Conservation (phyloP, 345 rosid species). For the Eucalyptus melliodora region DNA sequence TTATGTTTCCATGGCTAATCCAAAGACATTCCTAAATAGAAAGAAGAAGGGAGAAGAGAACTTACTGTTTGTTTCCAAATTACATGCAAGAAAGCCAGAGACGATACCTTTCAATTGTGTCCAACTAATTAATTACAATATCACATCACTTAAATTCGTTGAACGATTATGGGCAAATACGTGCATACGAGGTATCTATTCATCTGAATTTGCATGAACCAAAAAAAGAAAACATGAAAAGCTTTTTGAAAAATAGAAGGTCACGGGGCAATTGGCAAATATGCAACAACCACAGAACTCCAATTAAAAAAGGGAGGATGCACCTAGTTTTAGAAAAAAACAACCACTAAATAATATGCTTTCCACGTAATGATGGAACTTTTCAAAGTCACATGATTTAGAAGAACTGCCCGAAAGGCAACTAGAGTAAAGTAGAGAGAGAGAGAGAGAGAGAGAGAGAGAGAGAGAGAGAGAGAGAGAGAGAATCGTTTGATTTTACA, state of each 20-base stretch:
- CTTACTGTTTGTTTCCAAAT: background rate
- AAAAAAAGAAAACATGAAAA: background rate
- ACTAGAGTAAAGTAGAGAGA: background rate
- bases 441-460: too few species aligned
- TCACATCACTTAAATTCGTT: background rate
- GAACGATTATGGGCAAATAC: background rate
- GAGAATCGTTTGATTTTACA: background rate
- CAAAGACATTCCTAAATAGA: background rate
- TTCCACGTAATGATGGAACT: slow-evolving; percentile 30
- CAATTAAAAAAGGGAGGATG: background rate
- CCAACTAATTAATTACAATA: background rate
- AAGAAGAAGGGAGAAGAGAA: background rate
- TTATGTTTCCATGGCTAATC: background rate
- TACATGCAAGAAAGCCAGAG: background rate
- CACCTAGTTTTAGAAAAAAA: background rate
- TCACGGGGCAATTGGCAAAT: background rate
- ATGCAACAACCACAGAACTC: background rate
- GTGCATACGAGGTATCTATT: background rate
- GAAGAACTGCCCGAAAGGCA: slow-evolving; percentile 9
- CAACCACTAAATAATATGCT: background rate
- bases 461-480: too few species aligned
- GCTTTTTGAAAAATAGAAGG: background rate
- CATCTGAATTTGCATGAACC: background rate
- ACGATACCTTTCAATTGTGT: background rate
- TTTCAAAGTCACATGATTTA: slow-evolving; percentile 25